Percentiles rank a stretch among this genome's conserved stretches.
Evolutionary conservation across 2,329 filamentous ascomycete genomes (phyloP).

Genomic region (Paecilomyces dactylethromorphus): DNA sequence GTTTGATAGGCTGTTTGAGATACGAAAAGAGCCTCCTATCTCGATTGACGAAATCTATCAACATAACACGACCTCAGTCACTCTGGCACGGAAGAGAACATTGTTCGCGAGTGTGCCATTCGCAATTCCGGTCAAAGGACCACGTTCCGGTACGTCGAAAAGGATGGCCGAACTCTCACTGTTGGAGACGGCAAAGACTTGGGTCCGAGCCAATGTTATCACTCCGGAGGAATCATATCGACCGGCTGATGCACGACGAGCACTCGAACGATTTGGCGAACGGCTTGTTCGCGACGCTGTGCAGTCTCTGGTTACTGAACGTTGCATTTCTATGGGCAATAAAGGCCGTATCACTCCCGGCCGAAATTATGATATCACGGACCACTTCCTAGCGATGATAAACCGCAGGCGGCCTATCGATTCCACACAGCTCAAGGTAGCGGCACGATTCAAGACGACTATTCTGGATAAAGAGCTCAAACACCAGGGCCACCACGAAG

Average conservation of each 20-base stretch:
- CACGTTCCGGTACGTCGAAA: background rate
- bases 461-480: conserved; percentile 35
- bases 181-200: conserved; percentile 38
- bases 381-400: conserved; percentile 33
- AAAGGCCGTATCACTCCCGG: conserved; percentile 33
- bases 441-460: conserved; percentile 35
- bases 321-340: conserved; percentile 32
- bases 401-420: conserved; percentile 36
- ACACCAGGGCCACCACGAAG: conserved; percentile 19
- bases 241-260: conserved; percentile 27
- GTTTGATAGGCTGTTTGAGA: conserved; percentile 35
- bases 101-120: conserved; percentile 30
- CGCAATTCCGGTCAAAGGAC: conserved; percentile 15
- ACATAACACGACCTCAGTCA: conserved; percentile 19
- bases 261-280: conserved; percentile 25
- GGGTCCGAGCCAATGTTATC: conserved; percentile 42
- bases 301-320: conserved; percentile 33
- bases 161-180: conserved; percentile 15
- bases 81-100: conserved; percentile 26
- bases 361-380: conserved; percentile 39
- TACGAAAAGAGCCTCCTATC: conserved; percentile 26
- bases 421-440: conserved; percentile 31
- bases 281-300: conserved; percentile 32
- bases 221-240: conserved; percentile 37
- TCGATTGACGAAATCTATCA: conserved; percentile 31